These are phyloP conservation scores for Xylaria sp. DNA, from an alignment of 2,329 filamentous ascomycete species.

Conservation along the genomic window DNA sequence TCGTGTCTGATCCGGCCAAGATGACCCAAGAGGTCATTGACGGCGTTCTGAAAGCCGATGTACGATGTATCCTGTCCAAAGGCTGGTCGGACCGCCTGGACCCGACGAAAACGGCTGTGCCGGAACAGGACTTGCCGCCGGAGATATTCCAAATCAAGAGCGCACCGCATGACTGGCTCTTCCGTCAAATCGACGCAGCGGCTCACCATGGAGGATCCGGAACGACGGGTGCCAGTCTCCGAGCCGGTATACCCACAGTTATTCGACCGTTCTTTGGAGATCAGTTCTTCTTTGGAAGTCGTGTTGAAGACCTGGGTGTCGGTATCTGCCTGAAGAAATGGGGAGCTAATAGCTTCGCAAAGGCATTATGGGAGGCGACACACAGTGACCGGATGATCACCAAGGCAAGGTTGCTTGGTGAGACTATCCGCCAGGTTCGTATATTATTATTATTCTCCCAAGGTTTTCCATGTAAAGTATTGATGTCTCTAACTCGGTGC, in stretches of 20 bases:
- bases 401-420: conserved; percentile 75
- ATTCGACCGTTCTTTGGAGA: conserved; percentile 97
- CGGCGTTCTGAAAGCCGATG: conserved; percentile 82
- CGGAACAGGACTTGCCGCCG: conserved; percentile 64
- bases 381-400: conserved; percentile 86
- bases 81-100: conserved; percentile 82
- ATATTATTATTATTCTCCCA: background rate
- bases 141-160: conserved; percentile 86
- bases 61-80: conserved; percentile 91
- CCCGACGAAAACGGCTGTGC: conserved; percentile 37
- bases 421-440: conserved; percentile 78
- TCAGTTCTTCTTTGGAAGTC: conserved; percentile 88
- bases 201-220: conserved; percentile 93
- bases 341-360: conserved; percentile 77
- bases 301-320: conserved; percentile 89
- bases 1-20: conserved; percentile 81
- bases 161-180: conserved; percentile 95
- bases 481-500: conserved; percentile 19
- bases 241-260: conserved; percentile 88
- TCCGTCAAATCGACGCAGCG: conserved; percentile 86
- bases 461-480: background rate
- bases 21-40: conserved; percentile 92
- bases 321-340: conserved; percentile 85
- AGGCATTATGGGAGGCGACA: conserved; percentile 86
- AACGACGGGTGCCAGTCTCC: conserved; percentile 86